Evolutionary conservation across 2,329 filamentous ascomycete genomes (phyloP).

Genomic region (Colletotrichum sojae): DNA sequence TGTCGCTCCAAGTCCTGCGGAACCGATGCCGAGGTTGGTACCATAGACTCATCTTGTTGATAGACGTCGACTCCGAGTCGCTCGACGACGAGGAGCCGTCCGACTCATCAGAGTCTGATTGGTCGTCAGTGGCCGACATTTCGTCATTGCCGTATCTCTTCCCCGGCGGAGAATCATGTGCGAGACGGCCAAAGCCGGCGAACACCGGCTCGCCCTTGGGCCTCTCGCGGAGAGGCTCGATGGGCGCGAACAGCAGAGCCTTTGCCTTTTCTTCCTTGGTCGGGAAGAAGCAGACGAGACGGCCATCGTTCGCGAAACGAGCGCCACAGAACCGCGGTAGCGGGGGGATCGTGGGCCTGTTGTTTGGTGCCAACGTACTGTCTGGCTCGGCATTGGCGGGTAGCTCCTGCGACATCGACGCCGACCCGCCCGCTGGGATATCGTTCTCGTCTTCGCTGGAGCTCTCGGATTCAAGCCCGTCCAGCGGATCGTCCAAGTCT

Average conservation of each 20-base stretch:
- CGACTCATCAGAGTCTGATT: conserved; percentile 65
- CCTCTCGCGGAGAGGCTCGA: conserved; percentile 62
- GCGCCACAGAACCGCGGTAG: conserved; percentile 72
- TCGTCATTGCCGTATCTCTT: conserved; percentile 64
- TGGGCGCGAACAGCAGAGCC: conserved; percentile 62
- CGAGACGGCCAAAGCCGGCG: conserved; percentile 69
- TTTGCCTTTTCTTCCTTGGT: conserved; percentile 75
- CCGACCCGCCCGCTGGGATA: conserved; percentile 66
- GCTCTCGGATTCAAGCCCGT: conserved; percentile 78
- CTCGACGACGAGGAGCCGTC: conserved; percentile 66
- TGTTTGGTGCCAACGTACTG: conserved; percentile 65
- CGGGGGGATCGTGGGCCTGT: conserved; percentile 68
- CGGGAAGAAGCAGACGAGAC: conserved; percentile 77
- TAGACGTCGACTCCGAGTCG: conserved; percentile 75
- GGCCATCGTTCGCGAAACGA: conserved; percentile 73
- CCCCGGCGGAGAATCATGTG: conserved; percentile 65
- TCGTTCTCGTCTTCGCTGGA: conserved; percentile 84
- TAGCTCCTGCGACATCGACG: conserved; percentile 74
- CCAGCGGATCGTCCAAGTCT: conserved; percentile 71
- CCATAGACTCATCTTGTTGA: conserved; percentile 71
- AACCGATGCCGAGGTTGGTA: conserved; percentile 67
- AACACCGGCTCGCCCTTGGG: conserved; percentile 69
- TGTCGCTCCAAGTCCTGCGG: conserved; percentile 69
- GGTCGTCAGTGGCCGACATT: conserved; percentile 65
- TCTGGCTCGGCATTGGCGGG: conserved; percentile 68